These are phyloP conservation scores for Rubia yunnanensis DNA, from an alignment of 257 asterid species.

Conservation along the genomic window DNA sequence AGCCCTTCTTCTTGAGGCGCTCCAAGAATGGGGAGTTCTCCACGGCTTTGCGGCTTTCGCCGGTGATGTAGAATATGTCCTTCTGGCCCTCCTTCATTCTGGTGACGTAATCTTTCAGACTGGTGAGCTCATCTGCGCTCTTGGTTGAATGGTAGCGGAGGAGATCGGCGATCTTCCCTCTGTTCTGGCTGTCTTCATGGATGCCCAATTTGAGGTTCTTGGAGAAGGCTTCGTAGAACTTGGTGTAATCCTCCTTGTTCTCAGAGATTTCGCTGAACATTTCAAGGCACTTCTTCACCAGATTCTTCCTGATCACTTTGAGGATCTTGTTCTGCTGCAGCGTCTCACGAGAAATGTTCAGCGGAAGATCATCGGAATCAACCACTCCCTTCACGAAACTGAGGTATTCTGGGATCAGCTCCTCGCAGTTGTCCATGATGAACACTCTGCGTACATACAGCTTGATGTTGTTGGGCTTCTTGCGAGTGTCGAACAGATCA, in stretches of 20 bases:
- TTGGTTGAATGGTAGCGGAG: slow-evolving; percentile 64
- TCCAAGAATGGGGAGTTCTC: slow-evolving; percentile 78
- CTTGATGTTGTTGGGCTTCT: slow-evolving; percentile 74
- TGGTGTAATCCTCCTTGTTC: slow-evolving; percentile 68
- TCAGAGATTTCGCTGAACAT: slow-evolving; percentile 73
- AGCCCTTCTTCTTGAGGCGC: slow-evolving; percentile 71
- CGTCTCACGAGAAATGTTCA: slow-evolving; percentile 72
- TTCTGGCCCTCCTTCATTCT: slow-evolving; percentile 90
- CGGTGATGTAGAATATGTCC: slow-evolving; percentile 66
- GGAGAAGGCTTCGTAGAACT: slow-evolving; percentile 68
- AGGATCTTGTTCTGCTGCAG: slow-evolving; percentile 74
- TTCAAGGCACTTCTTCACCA: slow-evolving; percentile 82
- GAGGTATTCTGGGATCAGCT: slow-evolving; percentile 64
- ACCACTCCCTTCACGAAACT: slow-evolving; percentile 73
- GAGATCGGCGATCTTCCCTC: slow-evolving; percentile 58
- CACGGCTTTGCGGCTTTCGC: slow-evolving; percentile 72
- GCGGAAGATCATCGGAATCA: slow-evolving; percentile 71
- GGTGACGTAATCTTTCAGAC: slow-evolving; percentile 70
- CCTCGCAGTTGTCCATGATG: slow-evolving; percentile 79
- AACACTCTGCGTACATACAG: slow-evolving; percentile 69
- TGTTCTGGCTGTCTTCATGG: slow-evolving; percentile 75
- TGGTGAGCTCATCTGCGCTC: slow-evolving; percentile 77
- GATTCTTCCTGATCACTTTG: slow-evolving; percentile 67
- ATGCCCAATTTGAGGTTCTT: slow-evolving; percentile 75
- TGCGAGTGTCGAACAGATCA: slow-evolving; percentile 63